Evolutionary conservation across 2,329 filamentous ascomycete species (phyloP), one percentile per base, ranked within the genome.

Genomic region (Daldinia eschscholtzii): DNA sequence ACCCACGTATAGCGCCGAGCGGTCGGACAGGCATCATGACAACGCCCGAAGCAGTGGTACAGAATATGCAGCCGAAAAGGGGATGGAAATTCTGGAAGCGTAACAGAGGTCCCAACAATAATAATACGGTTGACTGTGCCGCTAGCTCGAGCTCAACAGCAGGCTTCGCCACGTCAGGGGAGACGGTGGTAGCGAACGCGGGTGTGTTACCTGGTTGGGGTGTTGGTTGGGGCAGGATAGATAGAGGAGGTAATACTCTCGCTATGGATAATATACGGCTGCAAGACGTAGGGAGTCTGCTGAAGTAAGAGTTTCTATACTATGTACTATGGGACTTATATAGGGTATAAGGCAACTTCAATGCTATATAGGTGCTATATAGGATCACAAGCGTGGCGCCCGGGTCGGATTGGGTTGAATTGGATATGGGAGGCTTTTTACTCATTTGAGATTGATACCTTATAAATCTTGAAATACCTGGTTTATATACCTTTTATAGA

Each of bases 11-110:
- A 50, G 70, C 70, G 10, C 73, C 75, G 12, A 74, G 71, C 30
- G 76, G 77, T 6, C 78, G 79, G 10, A 70, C 80, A 20, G 82
- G 81, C 10, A 84, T 83, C 70, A 84, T 83, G 81, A 80, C 81
- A 0, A 82, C 80, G 3, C 82, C 83, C 0, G 81, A 84, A 53
- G 62, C 81, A 6, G 75, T 74, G 12, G 76, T 70, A 50, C 78
- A 71, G 58, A 70, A 67, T n/a, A 67, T 67, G 12, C 65, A 60
- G 20, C 64, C 60, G 57, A 76, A 64, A n/a, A 70, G 56, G 41
- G 55, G 74, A 15, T 71, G 73, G 52, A 62, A 33, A 26, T 68
- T 72, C 20, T 76, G 70, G 72, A 70, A 67, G 41, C 60, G 70
- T 30, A 55, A 62, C 37, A 57, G 57, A 4, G 57, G 52, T 33